Evolutionary conservation across 345 rosid genomes (phyloP).

Genomic region (Turritis glabra): DNA sequence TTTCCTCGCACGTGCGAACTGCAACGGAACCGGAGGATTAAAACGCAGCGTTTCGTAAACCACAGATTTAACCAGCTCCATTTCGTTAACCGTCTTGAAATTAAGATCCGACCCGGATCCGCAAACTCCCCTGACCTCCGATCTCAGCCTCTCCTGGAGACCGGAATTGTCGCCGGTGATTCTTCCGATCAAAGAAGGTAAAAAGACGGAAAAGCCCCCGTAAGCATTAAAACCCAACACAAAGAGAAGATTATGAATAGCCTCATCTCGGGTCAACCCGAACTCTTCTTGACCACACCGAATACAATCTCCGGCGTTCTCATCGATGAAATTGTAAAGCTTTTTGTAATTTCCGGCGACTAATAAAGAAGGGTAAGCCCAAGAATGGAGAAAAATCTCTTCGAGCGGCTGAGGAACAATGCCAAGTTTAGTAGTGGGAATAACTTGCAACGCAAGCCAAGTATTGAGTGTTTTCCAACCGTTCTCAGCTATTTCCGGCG

Average conservation of each 20-base stretch:
- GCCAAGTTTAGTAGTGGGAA: conserved; percentile 56
- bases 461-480: conserved; percentile 52
- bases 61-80: conserved; percentile 78
- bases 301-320: conserved; percentile 54
- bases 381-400: conserved; percentile 82
- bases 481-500: conserved; percentile 47
- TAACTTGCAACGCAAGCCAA: conserved; percentile 72
- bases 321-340: conserved; percentile 53
- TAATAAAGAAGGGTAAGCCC: conserved; percentile 61
- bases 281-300: conserved; percentile 51
- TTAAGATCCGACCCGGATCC: conserved; percentile 47
- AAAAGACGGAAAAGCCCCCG: conserved; percentile 79
- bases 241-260: conserved; percentile 69
- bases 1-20: conserved; percentile 76
- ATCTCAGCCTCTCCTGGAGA: conserved; percentile 48
- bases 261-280: conserved; percentile 61
- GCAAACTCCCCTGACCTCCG: conserved; percentile 52
- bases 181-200: conserved; percentile 45
- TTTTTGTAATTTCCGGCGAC: conserved; percentile 63
- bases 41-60: conserved; percentile 76
- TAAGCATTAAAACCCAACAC: conserved; percentile 76
- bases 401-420: conserved; percentile 56
- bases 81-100: conserved; percentile 58
- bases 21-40: conserved; percentile 72
- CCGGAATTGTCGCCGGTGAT: conserved; percentile 55